Conservation (phyloP, 495 filamentous ascomycete species). For the Aspergillus baeticus region DNA sequence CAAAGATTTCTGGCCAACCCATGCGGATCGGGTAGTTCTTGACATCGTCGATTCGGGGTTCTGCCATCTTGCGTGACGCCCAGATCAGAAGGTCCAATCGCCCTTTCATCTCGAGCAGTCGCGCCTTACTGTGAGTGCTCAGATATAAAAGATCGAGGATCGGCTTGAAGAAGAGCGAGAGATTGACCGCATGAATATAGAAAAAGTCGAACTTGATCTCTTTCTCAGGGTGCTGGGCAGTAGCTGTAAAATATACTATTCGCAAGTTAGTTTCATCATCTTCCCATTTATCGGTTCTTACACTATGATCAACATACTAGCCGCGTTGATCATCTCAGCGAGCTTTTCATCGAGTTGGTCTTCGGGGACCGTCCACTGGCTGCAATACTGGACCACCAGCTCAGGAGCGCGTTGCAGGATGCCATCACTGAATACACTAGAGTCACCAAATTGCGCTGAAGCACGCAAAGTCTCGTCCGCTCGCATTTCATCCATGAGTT, state of each 20-base stretch:
- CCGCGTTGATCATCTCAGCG: too few relatives aligned
- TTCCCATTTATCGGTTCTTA: conserved; percentile 27
- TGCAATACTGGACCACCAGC: too few relatives aligned
- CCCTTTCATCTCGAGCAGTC: conserved; percentile 34
- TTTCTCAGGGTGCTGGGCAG: conserved; percentile 23
- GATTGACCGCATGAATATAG: conserved; percentile 35
- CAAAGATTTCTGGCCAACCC: conserved; percentile 31
- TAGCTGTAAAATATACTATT: conserved; percentile 26
- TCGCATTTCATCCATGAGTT: too few relatives aligned
- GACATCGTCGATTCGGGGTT: conserved; percentile 18
- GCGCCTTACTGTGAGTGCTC: conserved; percentile 20
- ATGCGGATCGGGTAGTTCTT: conserved; percentile 9
- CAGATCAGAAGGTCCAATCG: conserved; percentile 36
- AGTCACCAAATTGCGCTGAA: too few relatives aligned
- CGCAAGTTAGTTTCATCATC: conserved; percentile 28
- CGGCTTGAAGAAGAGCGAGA: conserved; percentile 26
- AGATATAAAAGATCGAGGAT: conserved; percentile 26
- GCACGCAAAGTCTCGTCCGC: too few relatives aligned
- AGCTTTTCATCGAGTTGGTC: too few relatives aligned
- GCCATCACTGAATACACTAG: too few relatives aligned
- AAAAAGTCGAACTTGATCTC: conserved; percentile 37
- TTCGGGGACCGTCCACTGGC: too few relatives aligned
- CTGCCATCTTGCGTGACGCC: conserved; percentile 17
- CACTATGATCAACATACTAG: too few relatives aligned
- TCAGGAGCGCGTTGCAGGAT: too few relatives aligned